Evolutionary conservation across 441 rosid species (phyloP).

Genomic region (Eugenia klotzschiana): DNA sequence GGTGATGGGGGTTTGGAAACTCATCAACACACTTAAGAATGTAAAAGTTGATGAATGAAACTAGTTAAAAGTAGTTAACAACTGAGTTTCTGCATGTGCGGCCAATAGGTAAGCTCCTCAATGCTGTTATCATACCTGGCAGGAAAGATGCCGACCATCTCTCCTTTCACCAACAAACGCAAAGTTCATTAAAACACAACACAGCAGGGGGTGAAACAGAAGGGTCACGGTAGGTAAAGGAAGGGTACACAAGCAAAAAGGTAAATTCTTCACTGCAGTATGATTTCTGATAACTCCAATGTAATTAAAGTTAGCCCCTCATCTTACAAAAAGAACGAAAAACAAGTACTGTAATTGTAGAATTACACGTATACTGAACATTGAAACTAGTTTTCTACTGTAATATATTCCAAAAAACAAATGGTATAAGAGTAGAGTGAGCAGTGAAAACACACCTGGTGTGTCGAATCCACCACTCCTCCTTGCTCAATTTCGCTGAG

Average conservation of each 20-base stretch:
- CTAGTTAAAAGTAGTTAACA: neutral
- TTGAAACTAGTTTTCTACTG: neutral
- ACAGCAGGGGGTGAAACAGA: neutral
- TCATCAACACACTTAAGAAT: neutral
- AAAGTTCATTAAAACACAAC: neutral
- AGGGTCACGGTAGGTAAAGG: neutral
- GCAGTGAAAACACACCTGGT: constrained; percentile 41
- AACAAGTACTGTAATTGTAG: neutral
- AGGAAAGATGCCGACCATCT: neutral
- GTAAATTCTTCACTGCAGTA: neutral
- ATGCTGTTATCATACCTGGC: neutral
- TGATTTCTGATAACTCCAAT: neutral
- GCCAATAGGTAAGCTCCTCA: neutral
- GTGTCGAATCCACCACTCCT: constrained; percentile 85
- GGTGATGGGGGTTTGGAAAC: neutral
- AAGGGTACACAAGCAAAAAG: neutral
- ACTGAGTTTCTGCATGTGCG: neutral
- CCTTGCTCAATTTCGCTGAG: constrained; percentile 81
- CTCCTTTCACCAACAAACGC: neutral
- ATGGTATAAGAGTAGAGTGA: neutral
- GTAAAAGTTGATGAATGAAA: neutral
- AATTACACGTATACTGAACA: neutral
- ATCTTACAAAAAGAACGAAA: neutral
- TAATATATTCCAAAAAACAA: neutral
- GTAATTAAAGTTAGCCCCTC: neutral